A percentile compares a stretch with the other conserved stretches of the same genome.
Conservation (phyloP, 805 yeast genomes). For the Metschnikowia hibisci region DNA sequence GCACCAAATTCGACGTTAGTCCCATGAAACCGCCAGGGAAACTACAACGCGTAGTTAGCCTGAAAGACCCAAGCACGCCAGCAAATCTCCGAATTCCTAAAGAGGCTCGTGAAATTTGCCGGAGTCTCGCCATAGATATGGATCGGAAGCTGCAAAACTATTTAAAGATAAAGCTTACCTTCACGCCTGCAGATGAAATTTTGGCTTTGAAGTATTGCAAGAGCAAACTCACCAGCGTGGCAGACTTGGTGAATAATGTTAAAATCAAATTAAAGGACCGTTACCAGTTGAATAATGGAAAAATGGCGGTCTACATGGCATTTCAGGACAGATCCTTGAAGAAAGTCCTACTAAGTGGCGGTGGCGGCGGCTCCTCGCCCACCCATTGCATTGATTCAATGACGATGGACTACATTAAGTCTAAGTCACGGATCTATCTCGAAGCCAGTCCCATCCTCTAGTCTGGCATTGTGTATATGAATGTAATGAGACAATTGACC, state of each 20-base stretch:
- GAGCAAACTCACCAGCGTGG: conserved; percentile 12
- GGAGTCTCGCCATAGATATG: background rate
- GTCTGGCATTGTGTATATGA: background rate
- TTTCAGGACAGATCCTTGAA: conserved; percentile 13
- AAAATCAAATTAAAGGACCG: conserved; percentile 10
- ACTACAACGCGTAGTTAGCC: background rate
- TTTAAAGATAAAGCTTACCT: conserved; percentile 17
- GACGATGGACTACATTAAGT: conserved; percentile 22
- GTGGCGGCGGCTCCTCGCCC: background rate
- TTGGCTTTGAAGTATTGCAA: conserved; percentile 17
- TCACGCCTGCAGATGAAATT: conserved; percentile 14
- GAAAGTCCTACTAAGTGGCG: conserved; percentile 9
- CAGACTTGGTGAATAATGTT: conserved; percentile 16
- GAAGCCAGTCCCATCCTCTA: conserved; percentile 14
- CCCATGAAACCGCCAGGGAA: background rate
- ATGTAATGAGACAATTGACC: background rate
- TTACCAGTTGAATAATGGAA: conserved; percentile 7
- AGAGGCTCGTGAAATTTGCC: background rate
- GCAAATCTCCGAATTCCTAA: background rate
- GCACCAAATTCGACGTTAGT: background rate
- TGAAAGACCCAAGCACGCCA: background rate
- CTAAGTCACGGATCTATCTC: conserved; percentile 21
- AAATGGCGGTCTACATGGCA: conserved; percentile 8
- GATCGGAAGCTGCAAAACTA: background rate
- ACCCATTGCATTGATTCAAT: conserved; percentile 10